These are phyloP conservation scores for Russula vinacea DNA, from an alignment of 768 basidiomycete species.

Conservation along the genomic window DNA sequence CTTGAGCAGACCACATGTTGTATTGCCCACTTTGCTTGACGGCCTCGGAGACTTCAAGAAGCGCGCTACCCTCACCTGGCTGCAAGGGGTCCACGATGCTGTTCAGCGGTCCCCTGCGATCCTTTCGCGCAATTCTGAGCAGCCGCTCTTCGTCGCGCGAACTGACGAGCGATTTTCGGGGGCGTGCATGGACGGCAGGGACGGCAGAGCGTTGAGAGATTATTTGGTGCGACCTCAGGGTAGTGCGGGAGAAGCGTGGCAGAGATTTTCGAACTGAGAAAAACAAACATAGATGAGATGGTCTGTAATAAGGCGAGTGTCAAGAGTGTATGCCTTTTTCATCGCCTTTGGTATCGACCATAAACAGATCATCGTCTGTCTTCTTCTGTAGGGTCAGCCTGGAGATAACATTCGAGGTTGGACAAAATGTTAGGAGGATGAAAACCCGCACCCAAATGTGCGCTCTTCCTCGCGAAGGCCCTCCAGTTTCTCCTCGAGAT, in stretches of 20 bases:
- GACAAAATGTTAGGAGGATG: background rate
- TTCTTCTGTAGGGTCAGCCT: constrained; percentile 66
- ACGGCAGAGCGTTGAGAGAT: constrained; percentile 84
- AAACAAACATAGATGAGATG: background rate
- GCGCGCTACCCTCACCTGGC: constrained; percentile 60
- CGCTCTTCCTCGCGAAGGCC: constrained; percentile 77
- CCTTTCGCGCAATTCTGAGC: constrained; percentile 69
- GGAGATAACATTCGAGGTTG: background rate
- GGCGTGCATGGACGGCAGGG: constrained; percentile 73
- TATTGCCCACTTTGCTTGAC: constrained; percentile 65
- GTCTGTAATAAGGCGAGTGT: background rate
- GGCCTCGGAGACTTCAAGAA: constrained; percentile 63
- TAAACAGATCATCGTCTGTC: constrained; percentile 71
- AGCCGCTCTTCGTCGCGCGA: constrained; percentile 72
- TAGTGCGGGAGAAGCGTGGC: constrained; percentile 51
- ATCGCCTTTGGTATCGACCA: constrained; percentile 78
- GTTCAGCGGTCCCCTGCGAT: constrained; percentile 70
- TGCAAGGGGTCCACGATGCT: constrained; percentile 65
- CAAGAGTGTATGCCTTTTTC: constrained; percentile 51
- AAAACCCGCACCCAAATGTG: constrained; percentile 61
- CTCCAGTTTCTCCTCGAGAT: constrained; percentile 75
- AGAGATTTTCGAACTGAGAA: constrained; percentile 55
- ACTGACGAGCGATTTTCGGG: constrained; percentile 41
- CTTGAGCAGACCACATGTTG: constrained; percentile 57
- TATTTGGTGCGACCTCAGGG: constrained; percentile 71